A percentile compares a stretch with the other conserved stretches of the same genome.
These are phyloP conservation scores for Podospora appendiculata DNA, from an alignment of 495 filamentous ascomycete species.

Conservation along the genomic window DNA sequence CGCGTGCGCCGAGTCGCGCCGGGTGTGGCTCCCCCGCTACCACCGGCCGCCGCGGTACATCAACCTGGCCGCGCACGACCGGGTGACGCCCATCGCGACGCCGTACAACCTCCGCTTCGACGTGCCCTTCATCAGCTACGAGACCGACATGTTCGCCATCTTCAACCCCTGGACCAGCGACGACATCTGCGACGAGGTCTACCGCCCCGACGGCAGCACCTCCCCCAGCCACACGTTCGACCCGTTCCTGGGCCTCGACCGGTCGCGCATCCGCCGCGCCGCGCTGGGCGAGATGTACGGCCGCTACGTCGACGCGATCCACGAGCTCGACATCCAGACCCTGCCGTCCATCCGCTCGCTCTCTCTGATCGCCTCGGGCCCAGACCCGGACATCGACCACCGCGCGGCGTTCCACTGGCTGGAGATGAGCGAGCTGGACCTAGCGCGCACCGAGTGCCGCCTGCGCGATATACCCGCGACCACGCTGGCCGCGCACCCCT, in stretches of 20 bases:
- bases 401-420: background rate
- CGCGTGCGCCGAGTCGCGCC: background rate
- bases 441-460: background rate
- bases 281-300: background rate
- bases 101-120: background rate
- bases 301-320: background rate
- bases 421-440: background rate
- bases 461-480: background rate
- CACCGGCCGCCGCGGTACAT: background rate
- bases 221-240: background rate
- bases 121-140: conserved; percentile 1
- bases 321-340: background rate
- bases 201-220: no score
- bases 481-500: background rate
- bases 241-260: background rate
- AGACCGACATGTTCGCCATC: background rate
- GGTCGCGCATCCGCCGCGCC: background rate
- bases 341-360: background rate
- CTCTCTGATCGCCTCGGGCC: background rate
- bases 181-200: background rate
- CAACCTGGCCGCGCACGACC: background rate
- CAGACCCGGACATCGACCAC: background rate
- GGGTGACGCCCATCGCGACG: no score
- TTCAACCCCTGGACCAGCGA: background rate
- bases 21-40: background rate